phyloP scores from a whole-genome alignment of 768 basidiomycete species.

The Galerina marginata region DNA sequence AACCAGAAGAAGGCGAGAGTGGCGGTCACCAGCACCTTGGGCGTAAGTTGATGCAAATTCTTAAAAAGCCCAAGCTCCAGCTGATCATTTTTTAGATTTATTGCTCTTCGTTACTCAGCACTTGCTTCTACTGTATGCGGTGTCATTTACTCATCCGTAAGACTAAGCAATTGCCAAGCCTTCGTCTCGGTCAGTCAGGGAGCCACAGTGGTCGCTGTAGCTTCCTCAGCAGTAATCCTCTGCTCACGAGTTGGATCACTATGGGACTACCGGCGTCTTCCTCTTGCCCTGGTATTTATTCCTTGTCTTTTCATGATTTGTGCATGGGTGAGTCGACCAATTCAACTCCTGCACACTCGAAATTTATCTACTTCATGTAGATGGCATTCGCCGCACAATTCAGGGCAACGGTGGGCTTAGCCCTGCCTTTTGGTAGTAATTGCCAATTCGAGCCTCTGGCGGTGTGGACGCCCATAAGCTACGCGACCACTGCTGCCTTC shows the following conservation, averaged over 20 bases:
- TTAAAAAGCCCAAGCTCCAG: not conserved
- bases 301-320: conserved; percentile 33
- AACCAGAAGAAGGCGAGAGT: conserved; percentile 29
- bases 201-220: conserved; percentile 33
- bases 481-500: conserved; percentile 36
- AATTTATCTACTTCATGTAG: conserved; percentile 16
- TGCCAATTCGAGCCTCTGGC: conserved; percentile 37
- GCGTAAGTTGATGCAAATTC: conserved; percentile 26
- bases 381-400: conserved; percentile 37
- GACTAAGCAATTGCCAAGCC: conserved; percentile 34
- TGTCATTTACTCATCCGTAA: conserved; percentile 33
- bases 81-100: conserved; percentile 26
- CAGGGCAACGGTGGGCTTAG: conserved; percentile 26
- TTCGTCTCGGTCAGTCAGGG: conserved; percentile 35
- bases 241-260: conserved; percentile 38
- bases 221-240: conserved; percentile 37
- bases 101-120: conserved; percentile 38
- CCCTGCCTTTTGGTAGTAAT: conserved; percentile 37
- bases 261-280: conserved; percentile 35
- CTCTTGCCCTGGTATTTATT: conserved; percentile 26
- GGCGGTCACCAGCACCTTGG: conserved; percentile 33
- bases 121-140: conserved; percentile 33
- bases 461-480: conserved; percentile 39
- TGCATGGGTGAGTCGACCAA: conserved; percentile 32
- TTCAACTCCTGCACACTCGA: not conserved